Evolutionary conservation across 2,329 filamentous ascomycete genomes (phyloP).

Genomic region (Biscogniauxia marginata): DNA sequence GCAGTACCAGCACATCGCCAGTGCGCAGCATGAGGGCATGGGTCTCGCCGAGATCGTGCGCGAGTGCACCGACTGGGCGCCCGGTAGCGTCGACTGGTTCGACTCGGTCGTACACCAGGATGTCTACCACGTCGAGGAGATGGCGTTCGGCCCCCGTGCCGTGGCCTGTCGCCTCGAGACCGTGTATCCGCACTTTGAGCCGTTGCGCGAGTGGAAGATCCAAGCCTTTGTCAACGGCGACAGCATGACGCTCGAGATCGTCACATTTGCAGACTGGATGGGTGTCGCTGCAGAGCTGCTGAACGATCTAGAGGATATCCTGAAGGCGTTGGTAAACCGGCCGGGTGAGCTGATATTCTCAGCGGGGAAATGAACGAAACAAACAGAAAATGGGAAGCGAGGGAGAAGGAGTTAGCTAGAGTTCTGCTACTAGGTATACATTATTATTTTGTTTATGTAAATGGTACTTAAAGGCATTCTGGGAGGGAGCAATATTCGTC

Average conservation of each 20-base stretch:
- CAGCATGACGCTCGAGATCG: conserved; percentile 55
- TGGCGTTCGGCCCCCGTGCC: conserved; percentile 38
- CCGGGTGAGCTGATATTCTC: conserved; percentile 34
- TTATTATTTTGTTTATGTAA: too few species aligned
- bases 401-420: too few species aligned
- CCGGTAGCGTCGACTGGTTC: conserved; percentile 40
- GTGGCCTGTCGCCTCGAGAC: conserved; percentile 51
- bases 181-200: conserved; percentile 57
- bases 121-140: conserved; percentile 59
- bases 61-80: conserved; percentile 45
- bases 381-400: too few species aligned
- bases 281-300: conserved; percentile 51
- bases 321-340: conserved; percentile 39
- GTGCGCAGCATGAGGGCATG: conserved; percentile 54
- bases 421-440: too few species aligned
- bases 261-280: conserved; percentile 57
- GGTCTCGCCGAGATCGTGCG: conserved; percentile 53
- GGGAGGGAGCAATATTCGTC: too few species aligned
- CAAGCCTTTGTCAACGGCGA: conserved; percentile 58
- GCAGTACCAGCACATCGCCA: conserved; percentile 57
- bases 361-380: neutral
- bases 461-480: too few species aligned
- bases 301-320: conserved; percentile 44
- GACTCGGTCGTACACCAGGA: conserved; percentile 60
- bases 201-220: conserved; percentile 57